Evolutionary conservation across 257 asterid genomes (phyloP).

Genomic region (Plectranthus barbatus): DNA sequence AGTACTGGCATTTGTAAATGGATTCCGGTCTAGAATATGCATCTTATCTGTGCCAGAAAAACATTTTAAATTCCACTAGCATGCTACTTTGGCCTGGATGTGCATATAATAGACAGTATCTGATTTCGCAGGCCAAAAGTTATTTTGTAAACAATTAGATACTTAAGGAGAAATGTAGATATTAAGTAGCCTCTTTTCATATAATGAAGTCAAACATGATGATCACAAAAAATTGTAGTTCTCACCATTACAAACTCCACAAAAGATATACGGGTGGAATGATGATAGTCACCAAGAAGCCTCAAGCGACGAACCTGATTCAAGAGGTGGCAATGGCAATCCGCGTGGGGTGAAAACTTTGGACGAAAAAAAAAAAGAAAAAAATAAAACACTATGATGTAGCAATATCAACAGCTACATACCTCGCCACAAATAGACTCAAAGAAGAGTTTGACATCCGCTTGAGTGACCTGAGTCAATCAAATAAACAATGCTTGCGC

Average conservation of each 20-base stretch:
- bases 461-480: constrained; percentile 48
- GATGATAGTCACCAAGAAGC: constrained; percentile 92
- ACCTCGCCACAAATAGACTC: constrained; percentile 66
- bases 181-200: neutral
- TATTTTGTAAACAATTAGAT: neutral
- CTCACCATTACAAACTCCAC: constrained; percentile 95
- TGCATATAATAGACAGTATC: neutral
- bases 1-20: neutral
- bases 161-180: neutral
- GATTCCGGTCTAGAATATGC: neutral
- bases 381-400: neutral
- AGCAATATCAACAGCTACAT: constrained; percentile 7
- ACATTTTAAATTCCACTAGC: neutral
- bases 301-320: constrained; percentile 84
- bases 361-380: neutral
- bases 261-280: constrained; percentile 87
- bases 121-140: neutral
- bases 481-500: neutral
- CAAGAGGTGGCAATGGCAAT: constrained; percentile 11
- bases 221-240: constrained; percentile 11
- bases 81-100: neutral
- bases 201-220: constrained; percentile 7
- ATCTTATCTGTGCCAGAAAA: neutral
- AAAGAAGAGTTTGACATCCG: constrained; percentile 63
- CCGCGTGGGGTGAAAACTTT: neutral